Conservation (phyloP, 805 yeast species). For the Ogataea wickerhamii region DNA sequence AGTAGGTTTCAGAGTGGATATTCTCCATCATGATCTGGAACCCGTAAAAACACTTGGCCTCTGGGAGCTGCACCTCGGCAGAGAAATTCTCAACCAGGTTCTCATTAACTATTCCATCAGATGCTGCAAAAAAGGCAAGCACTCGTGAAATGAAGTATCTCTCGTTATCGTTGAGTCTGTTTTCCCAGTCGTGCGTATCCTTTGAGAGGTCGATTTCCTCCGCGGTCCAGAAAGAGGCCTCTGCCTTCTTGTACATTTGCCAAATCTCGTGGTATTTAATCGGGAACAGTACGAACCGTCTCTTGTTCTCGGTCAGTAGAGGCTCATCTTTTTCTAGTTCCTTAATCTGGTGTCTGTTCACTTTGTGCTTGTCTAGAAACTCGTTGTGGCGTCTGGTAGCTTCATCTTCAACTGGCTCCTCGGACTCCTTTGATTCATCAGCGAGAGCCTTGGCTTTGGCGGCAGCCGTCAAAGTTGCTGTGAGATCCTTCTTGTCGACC, state of each 20-base stretch:
- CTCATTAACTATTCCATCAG: conserved; percentile 98
- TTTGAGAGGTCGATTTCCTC: conserved; percentile 96
- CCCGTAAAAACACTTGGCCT: conserved; percentile 98
- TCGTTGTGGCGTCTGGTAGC: conserved; percentile 43
- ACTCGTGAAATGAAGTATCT: conserved; percentile 89
- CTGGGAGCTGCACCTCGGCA: conserved; percentile 95
- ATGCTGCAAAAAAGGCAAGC: conserved; percentile 96
- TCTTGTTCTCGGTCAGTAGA: conserved; percentile 74
- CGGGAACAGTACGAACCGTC: conserved; percentile 91
- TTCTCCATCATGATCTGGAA: conserved; percentile 99
- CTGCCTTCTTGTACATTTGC: conserved; percentile 99
- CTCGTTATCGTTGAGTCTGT: conserved; percentile 84
- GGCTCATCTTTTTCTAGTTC: conserved; percentile 87
- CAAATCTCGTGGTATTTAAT: conserved; percentile 96
- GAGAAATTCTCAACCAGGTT: conserved; percentile 96
- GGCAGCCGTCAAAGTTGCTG: conserved; percentile 38
- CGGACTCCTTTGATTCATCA: conserved; percentile 14
- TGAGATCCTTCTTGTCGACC: conserved; percentile 40
- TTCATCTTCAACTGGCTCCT: conserved; percentile 6
- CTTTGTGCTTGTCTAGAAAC: conserved; percentile 59
- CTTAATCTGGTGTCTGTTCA: conserved; percentile 70
- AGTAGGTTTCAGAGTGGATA: conserved; percentile 96
- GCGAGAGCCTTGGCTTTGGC: conserved; percentile 35
- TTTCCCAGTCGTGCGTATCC: conserved; percentile 91
- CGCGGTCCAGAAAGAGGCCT: conserved; percentile 99